Conservation (phyloP, 2,329 filamentous ascomycete species). For the Blumeria hordei region DNA sequence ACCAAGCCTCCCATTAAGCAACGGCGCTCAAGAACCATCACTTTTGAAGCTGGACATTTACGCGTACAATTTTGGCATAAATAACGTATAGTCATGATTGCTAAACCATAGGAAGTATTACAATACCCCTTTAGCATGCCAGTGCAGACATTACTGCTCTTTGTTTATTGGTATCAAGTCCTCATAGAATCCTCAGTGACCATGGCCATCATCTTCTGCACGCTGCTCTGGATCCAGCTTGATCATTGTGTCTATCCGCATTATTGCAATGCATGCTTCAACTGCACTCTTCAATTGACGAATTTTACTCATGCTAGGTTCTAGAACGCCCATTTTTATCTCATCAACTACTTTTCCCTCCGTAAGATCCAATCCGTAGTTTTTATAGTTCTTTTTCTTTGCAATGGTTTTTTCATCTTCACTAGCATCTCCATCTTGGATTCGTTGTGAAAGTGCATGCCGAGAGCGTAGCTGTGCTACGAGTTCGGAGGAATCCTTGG, state of each 20-base stretch:
- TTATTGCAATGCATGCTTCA: constrained; percentile 95
- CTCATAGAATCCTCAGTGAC: constrained; percentile 30
- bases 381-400: constrained; percentile 93
- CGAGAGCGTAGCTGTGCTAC: constrained; percentile 85
- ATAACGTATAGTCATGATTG: too few species aligned
- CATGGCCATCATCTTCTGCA: constrained; percentile 57
- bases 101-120: too few species aligned
- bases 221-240: constrained; percentile 82
- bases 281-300: constrained; percentile 96
- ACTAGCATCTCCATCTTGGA: constrained; percentile 58
- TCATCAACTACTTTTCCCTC: constrained; percentile 83
- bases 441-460: constrained; percentile 82
- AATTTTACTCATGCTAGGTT: constrained; percentile 96
- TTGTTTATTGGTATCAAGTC: too few species aligned
- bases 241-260: constrained; percentile 97
- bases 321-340: constrained; percentile 82
- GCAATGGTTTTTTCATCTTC: constrained; percentile 77
- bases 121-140: too few species aligned
- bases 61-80: too few species aligned
- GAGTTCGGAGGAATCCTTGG: constrained; percentile 86
- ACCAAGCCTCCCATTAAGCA: too few species aligned
- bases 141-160: too few species aligned
- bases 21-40: too few species aligned
- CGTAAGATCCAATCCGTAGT: constrained; percentile 80
- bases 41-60: too few species aligned